Base-by-base conservation (phyloP, 371 early-diverging fungal genomes). In the Mucor piriformis region DNA sequence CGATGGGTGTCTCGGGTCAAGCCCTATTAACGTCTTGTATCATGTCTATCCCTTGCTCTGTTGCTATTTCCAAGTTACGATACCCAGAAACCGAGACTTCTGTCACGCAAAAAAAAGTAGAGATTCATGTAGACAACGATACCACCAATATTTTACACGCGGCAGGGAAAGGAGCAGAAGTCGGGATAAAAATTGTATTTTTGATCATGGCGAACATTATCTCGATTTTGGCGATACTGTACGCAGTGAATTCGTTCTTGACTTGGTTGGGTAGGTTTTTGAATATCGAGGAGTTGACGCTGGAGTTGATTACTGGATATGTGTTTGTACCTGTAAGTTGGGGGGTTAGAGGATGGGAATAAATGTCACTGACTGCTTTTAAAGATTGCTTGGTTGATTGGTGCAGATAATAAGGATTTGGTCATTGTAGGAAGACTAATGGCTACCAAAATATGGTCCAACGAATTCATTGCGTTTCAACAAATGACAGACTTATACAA, bases 31-130 rank as follows among this genome's bases (percentile, higher is more conserved):
- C 94, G 1, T 83, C 90, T 16, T 92, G 93, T 72, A 78, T 93
- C 79, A 93, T 93, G 94, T 93, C 93, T 6, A 86, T 93, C 44
- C 95, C 95, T 1, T 88, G 92, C 69, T 90, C 92, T n/a, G 70
- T 94, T 37, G 85, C 89, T 34, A 75, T 94, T 47, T 90, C 92
- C 71, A 94, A 94, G 79, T 70, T 94, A 43, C 81, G 92, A 21
- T 88, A 83, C 64, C 96, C 96, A 3, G 95, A 95, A 69, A 84
- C 77, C 16, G 93, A 91, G 47, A 86, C 85, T 44, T 84, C 94
- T 7, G 54, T 89, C 59, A 88, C 95, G 23, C 85, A 78, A 54
- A 86, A 89, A 7, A 72, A 69, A 27, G 83, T 88, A 15, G 69
- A 51, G 3, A 71, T 77, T 12, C 69, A 42, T 0, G 37, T 38